Evolutionary conservation across 2,329 filamentous ascomycete species (phyloP).

Genomic region (Pseudogymnoascus sp.): DNA sequence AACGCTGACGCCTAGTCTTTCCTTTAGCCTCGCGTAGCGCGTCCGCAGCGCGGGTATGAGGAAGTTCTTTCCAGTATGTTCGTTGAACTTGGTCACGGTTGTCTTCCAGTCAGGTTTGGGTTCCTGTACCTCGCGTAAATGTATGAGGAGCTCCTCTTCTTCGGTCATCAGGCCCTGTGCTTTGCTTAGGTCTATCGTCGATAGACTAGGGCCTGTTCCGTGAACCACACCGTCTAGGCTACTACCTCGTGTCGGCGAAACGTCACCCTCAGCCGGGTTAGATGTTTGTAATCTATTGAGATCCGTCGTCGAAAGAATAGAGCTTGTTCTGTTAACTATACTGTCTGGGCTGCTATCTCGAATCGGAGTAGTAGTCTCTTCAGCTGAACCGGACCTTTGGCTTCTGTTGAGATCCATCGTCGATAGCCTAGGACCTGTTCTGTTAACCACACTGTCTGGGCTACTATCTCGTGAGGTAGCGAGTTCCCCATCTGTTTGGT

Average conservation of each 20-base stretch:
- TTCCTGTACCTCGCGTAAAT: conserved; percentile 26
- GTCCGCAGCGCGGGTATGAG: conserved; percentile 30
- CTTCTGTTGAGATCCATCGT: neutral
- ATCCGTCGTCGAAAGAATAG: neutral
- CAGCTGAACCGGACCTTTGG: neutral
- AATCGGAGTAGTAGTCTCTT: neutral
- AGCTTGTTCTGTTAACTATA: neutral
- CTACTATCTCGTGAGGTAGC: neutral
- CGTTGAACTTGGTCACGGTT: conserved; percentile 25
- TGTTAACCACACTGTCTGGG: neutral
- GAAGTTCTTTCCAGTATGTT: conserved; percentile 23
- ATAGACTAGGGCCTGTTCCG: conserved; percentile 2
- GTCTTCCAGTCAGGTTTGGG: conserved; percentile 27
- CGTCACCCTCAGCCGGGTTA: neutral
- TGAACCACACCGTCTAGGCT: neutral
- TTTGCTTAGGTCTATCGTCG: too few species aligned
- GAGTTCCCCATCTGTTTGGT: neutral
- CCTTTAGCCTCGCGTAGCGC: conserved; percentile 29
- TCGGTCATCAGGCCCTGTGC: conserved; percentile 14
- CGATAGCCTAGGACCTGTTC: neutral
- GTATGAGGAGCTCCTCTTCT: conserved; percentile 28
- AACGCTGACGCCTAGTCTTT: conserved; percentile 21
- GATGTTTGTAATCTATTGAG: neutral
- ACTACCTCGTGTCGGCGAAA: neutral
- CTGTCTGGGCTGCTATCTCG: neutral